phyloP scores from a whole-genome alignment of 495 filamentous ascomycete species.

The Pseudevernia furfuracea region DNA sequence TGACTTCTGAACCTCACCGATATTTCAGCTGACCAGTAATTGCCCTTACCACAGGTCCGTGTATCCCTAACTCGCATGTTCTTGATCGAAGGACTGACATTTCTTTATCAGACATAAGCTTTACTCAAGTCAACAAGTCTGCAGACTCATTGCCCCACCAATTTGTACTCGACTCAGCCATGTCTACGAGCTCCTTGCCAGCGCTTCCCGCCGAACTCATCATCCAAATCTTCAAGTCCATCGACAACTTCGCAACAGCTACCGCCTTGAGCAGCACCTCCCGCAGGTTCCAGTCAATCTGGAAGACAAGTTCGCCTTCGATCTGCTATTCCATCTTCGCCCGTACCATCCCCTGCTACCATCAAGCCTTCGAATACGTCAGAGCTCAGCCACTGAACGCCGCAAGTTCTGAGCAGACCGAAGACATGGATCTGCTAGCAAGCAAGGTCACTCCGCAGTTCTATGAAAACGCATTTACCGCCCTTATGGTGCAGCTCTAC shows the following conservation, averaged over 20 bases:
- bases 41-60: background rate
- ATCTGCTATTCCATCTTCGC: background rate
- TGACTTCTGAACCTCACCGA: background rate
- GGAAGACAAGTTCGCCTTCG: background rate
- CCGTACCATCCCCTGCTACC: background rate
- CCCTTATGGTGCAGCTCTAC: background rate
- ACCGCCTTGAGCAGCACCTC: background rate
- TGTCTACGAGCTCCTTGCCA: background rate
- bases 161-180: background rate
- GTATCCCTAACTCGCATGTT: background rate
- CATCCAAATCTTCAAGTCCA: background rate
- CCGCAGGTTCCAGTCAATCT: background rate
- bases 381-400: background rate
- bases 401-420: background rate
- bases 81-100: background rate
- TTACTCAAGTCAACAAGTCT: no score
- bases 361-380: background rate
- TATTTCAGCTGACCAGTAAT: background rate
- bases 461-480: background rate
- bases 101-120: background rate
- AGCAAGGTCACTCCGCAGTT: background rate
- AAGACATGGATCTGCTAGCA: background rate
- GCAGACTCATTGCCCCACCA: no score
- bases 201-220: background rate
- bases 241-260: background rate